phyloP scores from a whole-genome alignment of 2,329 filamentous ascomycete genomes.

The Rhytidhysteron rufulum region DNA sequence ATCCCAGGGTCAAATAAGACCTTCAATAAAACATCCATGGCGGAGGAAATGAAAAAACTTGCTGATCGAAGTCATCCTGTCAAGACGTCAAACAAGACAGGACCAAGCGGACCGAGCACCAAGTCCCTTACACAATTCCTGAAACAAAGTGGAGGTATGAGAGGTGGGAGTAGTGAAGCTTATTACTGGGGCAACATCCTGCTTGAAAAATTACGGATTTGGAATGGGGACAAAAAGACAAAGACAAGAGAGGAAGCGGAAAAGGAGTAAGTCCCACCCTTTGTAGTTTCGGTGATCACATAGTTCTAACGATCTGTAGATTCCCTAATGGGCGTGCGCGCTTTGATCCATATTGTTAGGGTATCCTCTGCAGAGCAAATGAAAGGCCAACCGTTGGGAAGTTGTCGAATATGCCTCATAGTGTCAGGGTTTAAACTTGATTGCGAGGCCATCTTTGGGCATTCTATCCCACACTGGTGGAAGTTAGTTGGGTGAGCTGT shows the following conservation, averaged over 20 bases:
- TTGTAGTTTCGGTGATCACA: neutral
- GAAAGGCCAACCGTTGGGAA: too few species aligned
- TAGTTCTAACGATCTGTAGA: constrained; percentile 4
- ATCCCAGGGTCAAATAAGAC: constrained; percentile 10
- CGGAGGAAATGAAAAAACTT: constrained; percentile 8
- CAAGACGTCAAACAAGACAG: constrained; percentile 2
- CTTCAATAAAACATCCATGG: constrained; percentile 13
- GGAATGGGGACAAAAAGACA: constrained; percentile 18
- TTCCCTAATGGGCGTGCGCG: constrained; percentile 8
- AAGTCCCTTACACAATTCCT: constrained; percentile 10
- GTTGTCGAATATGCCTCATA: too few species aligned
- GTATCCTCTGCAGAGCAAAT: neutral
- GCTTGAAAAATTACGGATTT: constrained; percentile 16
- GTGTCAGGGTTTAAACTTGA: too few species aligned
- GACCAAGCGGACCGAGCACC: constrained; percentile 7
- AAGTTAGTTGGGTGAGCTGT: too few species aligned
- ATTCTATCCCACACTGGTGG: too few species aligned
- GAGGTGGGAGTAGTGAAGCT: constrained; percentile 12
- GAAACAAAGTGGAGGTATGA: constrained; percentile 13
- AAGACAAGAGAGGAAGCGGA: constrained; percentile 12
- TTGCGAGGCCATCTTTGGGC: too few species aligned
- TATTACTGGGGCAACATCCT: constrained; percentile 18
- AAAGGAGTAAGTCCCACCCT: constrained; percentile 9
- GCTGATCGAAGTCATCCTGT: constrained; percentile 9
- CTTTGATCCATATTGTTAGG: constrained; percentile 5